Evolutionary conservation across 192 early-diverging fungal genomes (phyloP), one percentile per base, ranked within the genome.

Genomic region (Backusella westeae): DNA sequence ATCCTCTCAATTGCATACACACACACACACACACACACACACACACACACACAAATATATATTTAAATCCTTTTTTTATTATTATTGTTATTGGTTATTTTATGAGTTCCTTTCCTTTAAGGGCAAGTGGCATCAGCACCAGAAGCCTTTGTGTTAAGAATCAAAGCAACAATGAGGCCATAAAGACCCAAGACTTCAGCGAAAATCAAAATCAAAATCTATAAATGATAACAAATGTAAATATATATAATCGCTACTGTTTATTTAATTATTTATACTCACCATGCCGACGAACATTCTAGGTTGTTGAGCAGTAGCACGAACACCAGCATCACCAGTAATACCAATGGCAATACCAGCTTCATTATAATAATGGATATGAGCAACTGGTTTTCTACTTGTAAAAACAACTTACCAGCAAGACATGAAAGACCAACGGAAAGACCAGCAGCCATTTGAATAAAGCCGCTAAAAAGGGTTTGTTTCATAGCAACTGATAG

Each of bases 111-210:
- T 41, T 69, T 39, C 1, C n/a, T 63, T 32, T 73, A 74, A 35
- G 34, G 32, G 14, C 72, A 74, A 15, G 7, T 59, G 12, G 21
- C 59, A 19, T 74, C 72, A 19, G 34, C 21, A 34, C 74, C 74
- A 67, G 74, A 63, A 12, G 94, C 88, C 85, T 94, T 96, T 70
- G 98, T 98, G 88, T 99, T 99, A 71, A 99, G 85, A 78, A 99
- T 99, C 72, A 99, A 90, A 36, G 94, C 95, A 29, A 99, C 97
- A 81, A 98, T 98, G 41, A 99, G 88, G 32, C 97, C 97, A 82
- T 98, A 98, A 66, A 98, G 90, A 80, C 95, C 96, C 81, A 99
- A 87, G 8, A 99, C 98, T 90, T 99, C 98, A 74, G 97, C 96
- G 85, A 99, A 99, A 92, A 99, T 99, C 67, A 99, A 92, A 73